Evolutionary conservation across 306 rosid genomes (phyloP), one percentile per base, ranked within the genome.

Genomic region (Hylodesmum podocarpum): DNA sequence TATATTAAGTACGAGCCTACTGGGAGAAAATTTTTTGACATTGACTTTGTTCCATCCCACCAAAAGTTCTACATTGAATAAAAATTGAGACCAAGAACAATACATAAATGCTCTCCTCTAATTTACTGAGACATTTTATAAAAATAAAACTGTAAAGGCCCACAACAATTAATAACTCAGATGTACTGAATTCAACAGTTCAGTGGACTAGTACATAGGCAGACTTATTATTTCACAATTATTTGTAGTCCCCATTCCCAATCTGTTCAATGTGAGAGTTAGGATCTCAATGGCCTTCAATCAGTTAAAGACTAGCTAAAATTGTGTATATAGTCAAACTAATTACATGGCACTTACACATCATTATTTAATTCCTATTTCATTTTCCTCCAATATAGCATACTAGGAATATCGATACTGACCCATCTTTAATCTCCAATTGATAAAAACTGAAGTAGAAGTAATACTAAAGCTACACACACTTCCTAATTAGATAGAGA

Each of bases 1-100:
- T 33, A 18, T 53, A 36, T 33, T 33, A 44, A 40, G 37, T 36
- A 14, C 7, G 62, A 29, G 62, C 18, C 3, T 16, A 24, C 5
- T 0, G 39, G 44, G 43, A 59, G 33, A 25, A 11, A 34, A 53
- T 53, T 22, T 54, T 37, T 51, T 14, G 9, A 64, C 49, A 24
- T 54, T 72, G 51, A 36, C 65, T 37, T 37, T 36, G 76, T 71
- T 71, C n/a, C n/a, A n/a, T n/a, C n/a, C n/a, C n/a, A n/a, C n/a
- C n/a, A n/a, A n/a, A n/a, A n/a, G n/a, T n/a, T n/a, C n/a, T n/a
- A n/a, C n/a, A n/a, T n/a, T n/a, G n/a, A n/a, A n/a, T n/a, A n/a
- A n/a, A n/a, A n/a, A n/a, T n/a, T n/a, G n/a, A n/a, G n/a, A n/a
- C n/a, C n/a, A n/a, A n/a, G n/a, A n/a, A n/a, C n/a, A n/a, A n/a